A percentile compares a stretch with the other conserved stretches of the same genome.
These are phyloP conservation scores for Yamadazyma tumulicola DNA, from an alignment of 805 yeast species.

Conservation along the genomic window DNA sequence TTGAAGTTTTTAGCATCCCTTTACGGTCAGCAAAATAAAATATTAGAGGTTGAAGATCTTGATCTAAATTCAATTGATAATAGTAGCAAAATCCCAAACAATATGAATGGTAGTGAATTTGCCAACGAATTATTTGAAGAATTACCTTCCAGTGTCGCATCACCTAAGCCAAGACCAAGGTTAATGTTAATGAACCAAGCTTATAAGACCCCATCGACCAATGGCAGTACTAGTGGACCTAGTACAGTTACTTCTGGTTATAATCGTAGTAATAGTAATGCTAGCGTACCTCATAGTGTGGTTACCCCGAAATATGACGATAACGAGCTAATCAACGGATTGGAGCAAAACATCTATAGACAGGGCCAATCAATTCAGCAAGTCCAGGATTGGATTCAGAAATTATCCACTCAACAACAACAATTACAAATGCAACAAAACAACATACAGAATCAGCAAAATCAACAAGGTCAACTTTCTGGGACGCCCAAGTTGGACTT, in stretches of 20 bases:
- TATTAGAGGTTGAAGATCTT: constrained; percentile 23
- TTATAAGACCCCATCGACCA: constrained; percentile 13
- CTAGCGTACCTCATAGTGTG: neutral
- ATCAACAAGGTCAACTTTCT: constrained; percentile 2
- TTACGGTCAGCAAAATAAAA: constrained; percentile 54
- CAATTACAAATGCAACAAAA: constrained; percentile 15
- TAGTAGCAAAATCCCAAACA: neutral
- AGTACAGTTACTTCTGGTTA: constrained; percentile 2
- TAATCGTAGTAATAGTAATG: neutral
- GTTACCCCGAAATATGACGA: constrained; percentile 2
- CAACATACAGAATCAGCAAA: constrained; percentile 12
- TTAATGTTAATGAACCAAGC: constrained; percentile 42
- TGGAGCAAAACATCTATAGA: constrained; percentile 45
- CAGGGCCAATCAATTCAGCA: constrained; percentile 54
- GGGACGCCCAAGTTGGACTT: constrained; percentile 10
- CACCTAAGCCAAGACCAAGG: constrained; percentile 27
- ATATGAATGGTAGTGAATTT: neutral
- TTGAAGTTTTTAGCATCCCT: constrained; percentile 82
- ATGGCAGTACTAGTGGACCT: constrained; percentile 1
- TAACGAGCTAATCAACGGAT: constrained; percentile 27
- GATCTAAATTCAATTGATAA: constrained; percentile 2
- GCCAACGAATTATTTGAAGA: constrained; percentile 10
- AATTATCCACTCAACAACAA: constrained; percentile 24
- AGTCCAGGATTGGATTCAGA: constrained; percentile 55
- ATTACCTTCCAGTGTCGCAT: constrained; percentile 8